Percentiles rank a stretch among this genome's conserved stretches.
These are phyloP conservation scores for Stevia rebaudiana DNA, from an alignment of 140 eudicot genomes.

Conservation along the genomic window DNA sequence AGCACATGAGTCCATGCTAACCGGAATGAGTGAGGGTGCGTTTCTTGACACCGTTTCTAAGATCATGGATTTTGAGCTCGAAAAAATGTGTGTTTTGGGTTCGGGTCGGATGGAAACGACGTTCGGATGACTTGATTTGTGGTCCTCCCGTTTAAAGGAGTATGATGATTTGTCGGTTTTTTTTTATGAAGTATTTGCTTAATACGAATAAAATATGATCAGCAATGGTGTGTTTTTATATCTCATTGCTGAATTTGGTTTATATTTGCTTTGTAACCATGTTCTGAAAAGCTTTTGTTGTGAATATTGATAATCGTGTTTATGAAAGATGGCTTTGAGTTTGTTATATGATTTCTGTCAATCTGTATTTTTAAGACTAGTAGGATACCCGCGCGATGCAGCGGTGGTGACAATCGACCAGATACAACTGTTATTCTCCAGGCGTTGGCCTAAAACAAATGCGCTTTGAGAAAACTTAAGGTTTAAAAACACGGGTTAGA, in stretches of 20 bases:
- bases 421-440: no score
- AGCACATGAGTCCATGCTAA: constrained; percentile 44
- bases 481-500: no score
- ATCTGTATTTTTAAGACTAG: no score
- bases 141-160: not conserved
- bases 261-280: constrained; percentile 4
- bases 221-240: constrained; percentile 28
- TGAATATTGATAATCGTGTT: not conserved
- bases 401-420: no score
- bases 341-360: no score
- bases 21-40: constrained; percentile 44
- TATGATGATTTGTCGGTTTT: not conserved
- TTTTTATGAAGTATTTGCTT: constrained; percentile 24
- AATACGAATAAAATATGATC: constrained; percentile 25
- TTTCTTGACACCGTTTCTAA: constrained; percentile 43
- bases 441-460: no score
- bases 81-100: no score
- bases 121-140: no score
- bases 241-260: constrained; percentile 28
- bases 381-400: no score
- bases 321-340: no score
- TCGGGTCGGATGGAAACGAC: constrained; percentile 21
- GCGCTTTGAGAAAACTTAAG: no score
- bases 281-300: constrained; percentile 5
- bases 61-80: constrained; percentile 53